Evolutionary conservation across 495 filamentous ascomycete genomes (phyloP).

Genomic region (Geoglossum glabrum): DNA sequence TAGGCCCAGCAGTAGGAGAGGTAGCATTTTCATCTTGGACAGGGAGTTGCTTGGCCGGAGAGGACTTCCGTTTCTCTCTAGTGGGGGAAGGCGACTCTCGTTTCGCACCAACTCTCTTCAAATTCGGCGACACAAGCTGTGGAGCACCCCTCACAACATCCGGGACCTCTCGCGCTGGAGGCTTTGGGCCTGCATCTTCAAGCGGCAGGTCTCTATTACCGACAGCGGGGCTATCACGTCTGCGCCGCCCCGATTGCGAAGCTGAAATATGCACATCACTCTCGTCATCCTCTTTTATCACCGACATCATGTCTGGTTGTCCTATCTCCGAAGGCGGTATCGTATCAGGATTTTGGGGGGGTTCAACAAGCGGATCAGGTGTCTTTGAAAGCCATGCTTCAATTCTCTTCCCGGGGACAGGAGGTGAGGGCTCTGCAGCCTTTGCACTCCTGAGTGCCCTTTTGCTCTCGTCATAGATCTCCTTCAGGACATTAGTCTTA

Average conservation of each 20-base stretch:
- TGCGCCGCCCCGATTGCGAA: neutral
- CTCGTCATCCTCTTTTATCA: neutral
- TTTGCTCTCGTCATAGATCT: neutral
- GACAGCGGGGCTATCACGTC: neutral
- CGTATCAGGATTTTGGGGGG: slow-evolving; percentile 1
- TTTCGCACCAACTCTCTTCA: slow-evolving; percentile 3
- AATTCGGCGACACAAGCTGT: neutral
- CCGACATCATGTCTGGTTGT: neutral
- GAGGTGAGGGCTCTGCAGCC: neutral
- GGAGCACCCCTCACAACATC: neutral
- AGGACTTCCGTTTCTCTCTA: neutral
- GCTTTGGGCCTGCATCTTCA: neutral
- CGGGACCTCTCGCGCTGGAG: neutral
- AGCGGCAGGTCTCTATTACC: neutral
- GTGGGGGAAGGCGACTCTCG: neutral
- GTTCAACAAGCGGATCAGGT: slow-evolving; percentile 50
- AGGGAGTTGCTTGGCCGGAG: neutral
- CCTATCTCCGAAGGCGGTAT: neutral
- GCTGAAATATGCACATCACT: neutral
- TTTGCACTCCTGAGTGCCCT: neutral
- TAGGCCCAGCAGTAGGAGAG: neutral
- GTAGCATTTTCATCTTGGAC: neutral
- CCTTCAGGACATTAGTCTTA: neutral
- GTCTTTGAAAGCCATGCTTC: slow-evolving; percentile 60
- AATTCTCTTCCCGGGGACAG: slow-evolving; percentile 25